Evolutionary conservation across 2,329 filamentous ascomycete genomes (phyloP).

Genomic region (Cordyceps sp.): DNA sequence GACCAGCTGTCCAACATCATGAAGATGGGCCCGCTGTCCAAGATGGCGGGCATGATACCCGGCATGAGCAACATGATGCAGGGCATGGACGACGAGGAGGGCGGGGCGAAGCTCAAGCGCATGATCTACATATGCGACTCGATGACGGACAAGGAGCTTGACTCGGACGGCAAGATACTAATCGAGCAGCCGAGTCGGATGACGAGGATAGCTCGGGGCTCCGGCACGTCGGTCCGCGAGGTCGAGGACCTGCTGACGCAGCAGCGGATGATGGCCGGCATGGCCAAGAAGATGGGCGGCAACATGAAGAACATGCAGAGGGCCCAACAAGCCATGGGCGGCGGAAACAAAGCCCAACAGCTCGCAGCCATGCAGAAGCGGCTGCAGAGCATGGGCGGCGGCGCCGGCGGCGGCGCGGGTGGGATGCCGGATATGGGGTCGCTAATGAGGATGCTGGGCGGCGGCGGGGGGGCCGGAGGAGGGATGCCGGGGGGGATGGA

Average conservation of each 20-base stretch:
- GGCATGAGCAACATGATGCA: conserved; percentile 88
- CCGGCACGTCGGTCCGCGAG: conserved; percentile 77
- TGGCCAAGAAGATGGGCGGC: conserved; percentile 98
- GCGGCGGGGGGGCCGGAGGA: conserved; percentile 35
- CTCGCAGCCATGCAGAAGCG: conserved; percentile 95
- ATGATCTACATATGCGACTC: conserved; percentile 99
- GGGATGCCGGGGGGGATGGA: conserved; percentile 57
- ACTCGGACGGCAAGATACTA: conserved; percentile 88
- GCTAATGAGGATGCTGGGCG: conserved; percentile 82
- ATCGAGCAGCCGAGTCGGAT: conserved; percentile 84
- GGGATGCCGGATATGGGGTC: conserved; percentile 70
- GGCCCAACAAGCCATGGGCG: conserved; percentile 79
- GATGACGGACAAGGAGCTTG: conserved; percentile 92
- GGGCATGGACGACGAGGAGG: conserved; percentile 93
- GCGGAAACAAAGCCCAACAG: conserved; percentile 82
- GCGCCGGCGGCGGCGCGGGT: conserved; percentile 43
- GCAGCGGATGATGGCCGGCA: conserved; percentile 95
- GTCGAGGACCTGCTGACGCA: conserved; percentile 96
- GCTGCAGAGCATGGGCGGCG: conserved; percentile 72
- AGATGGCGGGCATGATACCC: conserved; percentile 98
- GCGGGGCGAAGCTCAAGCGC: conserved; percentile 78
- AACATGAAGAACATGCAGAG: conserved; percentile 97
- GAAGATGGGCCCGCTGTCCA: conserved; percentile 97
- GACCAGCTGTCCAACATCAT: conserved; percentile 97
- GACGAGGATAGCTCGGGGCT: conserved; percentile 79